phyloP scores from a whole-genome alignment of 164 flowering plant genomes.

The Santalum album region DNA sequence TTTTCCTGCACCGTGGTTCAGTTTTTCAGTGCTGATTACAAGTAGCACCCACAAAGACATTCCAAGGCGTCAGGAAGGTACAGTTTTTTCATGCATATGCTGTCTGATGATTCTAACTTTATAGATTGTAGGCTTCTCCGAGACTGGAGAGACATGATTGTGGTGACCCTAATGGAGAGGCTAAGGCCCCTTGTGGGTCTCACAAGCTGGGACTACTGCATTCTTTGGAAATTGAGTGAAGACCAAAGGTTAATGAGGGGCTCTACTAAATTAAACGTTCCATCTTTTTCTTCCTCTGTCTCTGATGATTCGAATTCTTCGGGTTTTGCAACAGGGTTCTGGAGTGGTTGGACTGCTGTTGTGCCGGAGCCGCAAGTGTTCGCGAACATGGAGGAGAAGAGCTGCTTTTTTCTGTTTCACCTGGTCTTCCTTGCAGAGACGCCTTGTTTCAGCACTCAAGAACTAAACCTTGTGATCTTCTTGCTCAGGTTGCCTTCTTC shows the following conservation, averaged over 20 bases:
- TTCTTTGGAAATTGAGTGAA: slow-evolving; percentile 62
- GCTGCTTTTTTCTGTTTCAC: slow-evolving; percentile 35
- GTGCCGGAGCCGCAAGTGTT: slow-evolving; percentile 45
- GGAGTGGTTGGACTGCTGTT: slow-evolving; percentile 71
- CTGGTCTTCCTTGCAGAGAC: slow-evolving; percentile 52
- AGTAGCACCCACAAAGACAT: background rate
- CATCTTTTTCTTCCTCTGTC: slow-evolving; percentile 1
- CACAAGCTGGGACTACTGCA: slow-evolving; percentile 69
- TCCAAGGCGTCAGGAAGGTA: slow-evolving; percentile 3
- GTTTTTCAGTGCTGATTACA: background rate
- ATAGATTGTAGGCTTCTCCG: too few relatives aligned
- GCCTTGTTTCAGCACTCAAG: slow-evolving; percentile 47
- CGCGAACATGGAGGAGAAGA: slow-evolving; percentile 30
- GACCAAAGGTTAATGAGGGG: slow-evolving; percentile 51
- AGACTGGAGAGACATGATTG: background rate
- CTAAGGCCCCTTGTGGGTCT: slow-evolving; percentile 57
- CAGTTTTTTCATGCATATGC: too few relatives aligned
- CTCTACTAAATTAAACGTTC: background rate
- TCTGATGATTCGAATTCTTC: background rate
- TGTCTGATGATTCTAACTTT: too few relatives aligned
- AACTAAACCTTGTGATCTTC: slow-evolving; percentile 56
- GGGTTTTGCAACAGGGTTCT: slow-evolving; percentile 31
- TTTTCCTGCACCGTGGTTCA: background rate
- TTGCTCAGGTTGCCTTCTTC: slow-evolving; percentile 56
- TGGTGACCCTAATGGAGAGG: slow-evolving; percentile 45